Evolutionary conservation across 2,329 filamentous ascomycete genomes (phyloP), one percentile per base, ranked within the genome.

Genomic region (Bipolaris victoriae): DNA sequence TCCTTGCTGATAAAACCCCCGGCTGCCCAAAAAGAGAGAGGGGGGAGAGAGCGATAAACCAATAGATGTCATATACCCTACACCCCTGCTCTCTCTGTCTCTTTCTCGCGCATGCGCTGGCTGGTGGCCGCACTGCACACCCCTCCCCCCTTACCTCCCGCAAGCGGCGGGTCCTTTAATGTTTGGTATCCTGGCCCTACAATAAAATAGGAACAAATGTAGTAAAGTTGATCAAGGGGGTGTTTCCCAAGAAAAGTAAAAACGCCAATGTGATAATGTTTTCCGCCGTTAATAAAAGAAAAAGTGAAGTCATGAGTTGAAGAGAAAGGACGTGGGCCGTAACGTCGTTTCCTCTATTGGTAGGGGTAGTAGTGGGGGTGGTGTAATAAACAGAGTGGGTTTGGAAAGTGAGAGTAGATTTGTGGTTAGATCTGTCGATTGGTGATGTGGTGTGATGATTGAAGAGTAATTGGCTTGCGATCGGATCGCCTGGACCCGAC

Each of bases 401-500:
- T 61, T 61, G 60, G 57, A 67, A 67, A 65, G 5, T 6, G 41
- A 47, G 22, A 49, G 55, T 57, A 49, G 56, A 47, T 55, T 54
- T 43, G 33, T 36, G 33, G 29, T 47, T 40, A 50, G 44, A 49
- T 26, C 29, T 61, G 61, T 53, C 49, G 39, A 52, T 41, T 50
- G 49, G 55, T 52, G 56, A 49, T 55, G 45, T 57, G 57, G 60
- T 61, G 43, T 33, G 61, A 67, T 63, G 54, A 45, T 50, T 44
- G 39, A 39, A 51, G 41, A 35, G 49, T 43, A 51, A 67, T 64
- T 49, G 62, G 62, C 60, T 48, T 71, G 69, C 65, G 67, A 68
- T 68, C 63, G 69, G 73, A 70, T 74, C 72, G 68, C 71, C 71
- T 61, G 71, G 72, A 73, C 71, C 70, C 72, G 67, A 63, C 57